Evolutionary conservation across 352 stramenopile species (phyloP).

Genomic region (Globisporangium paroecandrum): DNA sequence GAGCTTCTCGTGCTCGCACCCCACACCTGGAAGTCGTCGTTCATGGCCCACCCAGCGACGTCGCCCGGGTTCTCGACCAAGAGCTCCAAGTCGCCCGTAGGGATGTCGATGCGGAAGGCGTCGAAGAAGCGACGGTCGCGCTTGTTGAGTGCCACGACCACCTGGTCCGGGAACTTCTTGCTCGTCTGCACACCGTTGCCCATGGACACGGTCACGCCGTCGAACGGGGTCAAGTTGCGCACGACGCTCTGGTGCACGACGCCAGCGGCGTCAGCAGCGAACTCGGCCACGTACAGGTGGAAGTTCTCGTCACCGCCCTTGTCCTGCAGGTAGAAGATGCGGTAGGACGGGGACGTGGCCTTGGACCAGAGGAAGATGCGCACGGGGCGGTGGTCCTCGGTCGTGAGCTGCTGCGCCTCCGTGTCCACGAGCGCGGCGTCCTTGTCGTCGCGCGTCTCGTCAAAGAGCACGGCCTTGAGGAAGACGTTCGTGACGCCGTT

Average conservation of each 20-base stretch:
- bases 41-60: constrained; percentile 24
- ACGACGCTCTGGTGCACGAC: constrained; percentile 21
- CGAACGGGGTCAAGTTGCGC: constrained; percentile 40
- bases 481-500: constrained; percentile 51
- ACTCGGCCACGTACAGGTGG: constrained; percentile 40
- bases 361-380: constrained; percentile 40
- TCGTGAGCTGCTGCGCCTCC: constrained; percentile 34
- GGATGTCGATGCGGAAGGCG: constrained; percentile 27
- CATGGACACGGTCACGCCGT: constrained; percentile 25
- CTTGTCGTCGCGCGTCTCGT: constrained; percentile 22
- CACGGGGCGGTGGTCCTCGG: constrained; percentile 33
- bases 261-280: constrained; percentile 25
- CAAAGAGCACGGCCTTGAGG: constrained; percentile 28
- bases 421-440: constrained; percentile 23
- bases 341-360: constrained; percentile 18
- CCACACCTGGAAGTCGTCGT: constrained; percentile 32
- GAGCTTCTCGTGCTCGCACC: constrained; percentile 12
- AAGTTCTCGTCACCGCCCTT: constrained; percentile 44
- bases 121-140: constrained; percentile 33
- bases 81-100: constrained; percentile 25
- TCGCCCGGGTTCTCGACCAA: constrained; percentile 32
- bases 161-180: constrained; percentile 27
- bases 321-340: constrained; percentile 42
- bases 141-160: constrained; percentile 38
- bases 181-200: constrained; percentile 23